A percentile compares a stretch with the other conserved stretches of the same genome.
Evolutionary conservation across 2,329 filamentous ascomycete species (phyloP).

Genomic region (Tolypocladium amazonense): DNA sequence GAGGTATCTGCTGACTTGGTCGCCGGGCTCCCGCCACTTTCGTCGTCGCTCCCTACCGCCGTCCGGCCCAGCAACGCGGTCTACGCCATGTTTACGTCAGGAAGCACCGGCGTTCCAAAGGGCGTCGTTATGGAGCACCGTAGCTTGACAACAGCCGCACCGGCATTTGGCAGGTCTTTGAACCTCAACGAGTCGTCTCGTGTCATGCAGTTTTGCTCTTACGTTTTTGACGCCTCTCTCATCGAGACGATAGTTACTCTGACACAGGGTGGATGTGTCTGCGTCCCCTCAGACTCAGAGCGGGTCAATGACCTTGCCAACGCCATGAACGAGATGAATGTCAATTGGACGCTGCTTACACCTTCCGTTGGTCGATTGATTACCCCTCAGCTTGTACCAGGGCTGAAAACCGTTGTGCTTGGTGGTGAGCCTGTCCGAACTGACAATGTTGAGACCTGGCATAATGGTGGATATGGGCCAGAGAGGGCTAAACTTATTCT

Average conservation of each 20-base stretch:
- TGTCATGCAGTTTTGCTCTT: constrained; percentile 35
- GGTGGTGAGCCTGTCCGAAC: background rate
- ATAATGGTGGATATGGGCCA: background rate
- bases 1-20: background rate
- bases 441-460: background rate
- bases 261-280: constrained; percentile 9
- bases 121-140: constrained; percentile 28
- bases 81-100: constrained; percentile 17
- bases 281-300: constrained; percentile 11
- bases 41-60: background rate
- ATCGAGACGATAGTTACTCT: constrained; percentile 11
- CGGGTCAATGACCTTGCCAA: constrained; percentile 2
- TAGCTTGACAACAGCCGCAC: constrained; percentile 25
- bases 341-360: background rate
- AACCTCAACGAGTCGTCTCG: background rate
- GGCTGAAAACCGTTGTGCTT: background rate
- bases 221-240: constrained; percentile 38
- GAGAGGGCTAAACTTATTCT: constrained; percentile 1
- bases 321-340: background rate
- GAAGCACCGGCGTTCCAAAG: constrained; percentile 16
- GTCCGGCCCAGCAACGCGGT: constrained; percentile 3
- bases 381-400: background rate
- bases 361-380: background rate
- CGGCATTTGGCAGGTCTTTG: constrained; percentile 28
- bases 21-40: background rate